Base-by-base conservation (phyloP, 148 eudicot species). In the Diospyros lotus region DNA sequence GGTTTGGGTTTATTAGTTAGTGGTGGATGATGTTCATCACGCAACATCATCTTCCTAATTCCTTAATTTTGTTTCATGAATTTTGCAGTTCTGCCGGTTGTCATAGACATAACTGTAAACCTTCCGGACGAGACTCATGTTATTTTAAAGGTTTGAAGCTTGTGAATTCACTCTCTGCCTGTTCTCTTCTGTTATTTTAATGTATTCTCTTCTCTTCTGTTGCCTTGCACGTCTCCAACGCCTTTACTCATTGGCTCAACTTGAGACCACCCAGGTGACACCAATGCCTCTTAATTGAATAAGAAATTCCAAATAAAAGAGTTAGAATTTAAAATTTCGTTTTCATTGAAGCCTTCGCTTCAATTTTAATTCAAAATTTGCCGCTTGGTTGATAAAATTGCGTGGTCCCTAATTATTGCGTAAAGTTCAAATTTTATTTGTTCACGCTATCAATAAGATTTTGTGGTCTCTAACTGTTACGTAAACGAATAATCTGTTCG, bases 71-170 rank as follows among this genome's bases (percentile, higher is more conserved):
- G 28, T n/a, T 61, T 54, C 9, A 46, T 63, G 65, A 71, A 51
- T 13, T 28, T 79, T 82, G 74, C 94, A 96, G 99, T 93, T 87
- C 98, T 96, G 79, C 99, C 99, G 0, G 87, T 93, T 55, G 93
- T 88, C 9, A 73, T 91, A 82, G 99, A 96, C 77, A 83, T 96
- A 44, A 86, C 86, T 4, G 86, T 96, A 43, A 84, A 86, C 60
- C 98, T 96, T 43, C 92, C 98, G 0, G 99, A 96, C 73, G 99
- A 91, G 28, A 89, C 93, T 39, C 84, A 75, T 58, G 89, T 91
- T 73, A 59, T 93, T 38, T 77, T 93, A 55, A 96, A 96, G 99
- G 99, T 96, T 81, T 68, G 87, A 56, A 10, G 6, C 58, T 60
- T 42, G 17, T 61, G 42, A 56, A 63, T 77, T 48, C 52, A 48